Percentiles rank a stretch among this genome's conserved stretches.
Conservation (phyloP, 2,329 filamentous ascomycete species). For the Shiraia bambusicola region DNA sequence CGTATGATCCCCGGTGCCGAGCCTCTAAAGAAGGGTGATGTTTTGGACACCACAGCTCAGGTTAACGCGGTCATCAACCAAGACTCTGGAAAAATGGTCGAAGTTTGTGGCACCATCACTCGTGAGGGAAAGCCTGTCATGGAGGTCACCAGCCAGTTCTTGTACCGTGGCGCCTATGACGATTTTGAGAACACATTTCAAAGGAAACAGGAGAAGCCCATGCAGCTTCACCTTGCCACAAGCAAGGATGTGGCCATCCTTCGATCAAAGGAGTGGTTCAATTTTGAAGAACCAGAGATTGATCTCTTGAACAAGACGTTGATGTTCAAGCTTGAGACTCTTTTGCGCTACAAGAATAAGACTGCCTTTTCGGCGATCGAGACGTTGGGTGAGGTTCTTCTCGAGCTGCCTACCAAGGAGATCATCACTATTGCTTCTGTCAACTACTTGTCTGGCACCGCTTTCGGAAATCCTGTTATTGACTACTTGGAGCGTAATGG, state of each 20-base stretch:
- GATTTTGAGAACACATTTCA: conserved; percentile 99
- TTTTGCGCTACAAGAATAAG: conserved; percentile 94
- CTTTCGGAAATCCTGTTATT: conserved; percentile 93
- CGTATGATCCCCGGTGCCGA: conserved; percentile 96
- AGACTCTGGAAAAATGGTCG: conserved; percentile 98
- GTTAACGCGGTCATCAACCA: conserved; percentile 98
- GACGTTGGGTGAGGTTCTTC: conserved; percentile 86
- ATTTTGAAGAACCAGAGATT: conserved; percentile 77
- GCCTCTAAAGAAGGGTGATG: conserved; percentile 92
- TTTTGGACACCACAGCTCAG: conserved; percentile 87
- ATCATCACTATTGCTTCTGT: conserved; percentile 96
- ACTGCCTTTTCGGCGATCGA: conserved; percentile 87
- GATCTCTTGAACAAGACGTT: conserved; percentile 91
- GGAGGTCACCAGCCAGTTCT: conserved; percentile 97
- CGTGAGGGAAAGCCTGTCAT: conserved; percentile 84
- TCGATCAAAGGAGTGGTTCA: conserved; percentile 97
- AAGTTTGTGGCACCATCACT: conserved; percentile 95
- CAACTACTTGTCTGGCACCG: conserved; percentile 87
- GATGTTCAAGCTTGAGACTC: conserved; percentile 90
- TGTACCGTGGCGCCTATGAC: conserved; percentile 89
- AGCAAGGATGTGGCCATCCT: conserved; percentile 91
- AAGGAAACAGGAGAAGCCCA: conserved; percentile 91
- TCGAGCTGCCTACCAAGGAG: conserved; percentile 96
- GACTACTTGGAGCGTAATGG: conserved; percentile 94
- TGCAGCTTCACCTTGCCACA: conserved; percentile 85